Evolutionary conservation across 2,329 filamentous ascomycete species (phyloP), one percentile per base, ranked within the genome.

Genomic region (Coniochaeta prunicola): DNA sequence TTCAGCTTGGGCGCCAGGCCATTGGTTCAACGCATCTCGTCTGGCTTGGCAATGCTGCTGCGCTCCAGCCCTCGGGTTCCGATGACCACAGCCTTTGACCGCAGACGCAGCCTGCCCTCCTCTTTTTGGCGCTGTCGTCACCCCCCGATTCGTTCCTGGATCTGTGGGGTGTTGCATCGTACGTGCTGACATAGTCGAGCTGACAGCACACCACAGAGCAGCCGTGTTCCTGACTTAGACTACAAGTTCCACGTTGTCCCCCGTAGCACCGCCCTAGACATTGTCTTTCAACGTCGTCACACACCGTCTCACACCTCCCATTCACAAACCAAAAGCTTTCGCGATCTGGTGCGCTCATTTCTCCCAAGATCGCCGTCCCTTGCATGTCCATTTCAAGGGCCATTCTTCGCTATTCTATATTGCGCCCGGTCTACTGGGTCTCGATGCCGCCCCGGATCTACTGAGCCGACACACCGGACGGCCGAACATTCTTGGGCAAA

Each of bases 171-270:
- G 33, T 36, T 33, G 33, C 53, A 55, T 55, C 53, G 28, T 21
- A 4, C 30, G 2, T 36, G 53, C 53, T 55, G 53, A 55, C 31
- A 55, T 26, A 55, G 53, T n/a, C 53, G 10, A 21, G 30, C 53
- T 36, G 30, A 53, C 50, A 53, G 19, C 24, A 19, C 8, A 5
- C 10, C 19, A 12, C 9, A 38, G 12, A 21, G 40, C 40, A 31
- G 5, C 26, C n/a, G 19, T 55, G 53, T 55, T 30, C 53, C 53
- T 55, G 53, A 36, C 53, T 34, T 55, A 21, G 21, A 55, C 53
- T 55, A 55, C 53, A 55, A 55, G 53, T 33, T 55, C 53, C 53
- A 36, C 30, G 53, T 55, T 55, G 53, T 55, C 53, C 53, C 53
- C 53, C 53, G 53, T 36, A 55, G 21, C 30, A 55, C 30, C 19